Base-by-base conservation (phyloP, 106 monocot species). In the Phalaenopsis equestris region DNA sequence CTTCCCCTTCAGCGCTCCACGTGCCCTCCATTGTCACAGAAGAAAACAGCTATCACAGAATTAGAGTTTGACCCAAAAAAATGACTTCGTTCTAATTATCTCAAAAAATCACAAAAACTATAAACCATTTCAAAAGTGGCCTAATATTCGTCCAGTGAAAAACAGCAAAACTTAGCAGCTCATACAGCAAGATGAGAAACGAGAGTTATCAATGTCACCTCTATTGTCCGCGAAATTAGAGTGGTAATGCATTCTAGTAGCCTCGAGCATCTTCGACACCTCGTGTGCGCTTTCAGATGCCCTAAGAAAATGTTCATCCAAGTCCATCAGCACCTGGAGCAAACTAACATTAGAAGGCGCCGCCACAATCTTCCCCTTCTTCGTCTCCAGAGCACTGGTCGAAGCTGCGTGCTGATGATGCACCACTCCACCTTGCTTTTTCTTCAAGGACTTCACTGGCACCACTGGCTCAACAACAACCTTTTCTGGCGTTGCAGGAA, bases 201-300 rank as follows among this genome's bases (percentile, higher is more conserved):
- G 43, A 75, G 74, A 14, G 74, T 24, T 16, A 41, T 12, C 12
- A 41, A 79, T 23, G 15, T 18, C 41, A 90, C 97, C 97, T 81
- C 94, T 83, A 75, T 89, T 90, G 67, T 97, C 97, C 1, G 89
- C 94, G 61, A 94, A 97, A 83, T 97, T 97, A 0, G 97, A 97
- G 82, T 97, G 97, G 73, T 97, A 97, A 81, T 97, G 97, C 86
- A 97, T 84, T 75, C 97, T 80, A 48, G 80, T 92, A 19, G 94
- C 92, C 82, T 97, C 97, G 67, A 97, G 84, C 92, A 90, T 90
- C 84, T 89, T 90, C 1, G 94, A 92, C 0, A 97, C 92, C 30
- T 89, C 86, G 5, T 89, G 81, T 5, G 97, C 87, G 47, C 94
- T 94, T 82, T 94, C 87, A 0, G 83, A 94, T 5, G 97, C 97